Percentiles rank a stretch among this genome's conserved stretches.
These are phyloP conservation scores for Puccinia horiana DNA, from an alignment of 1,284 basidiomycete genomes.

Conservation along the genomic window DNA sequence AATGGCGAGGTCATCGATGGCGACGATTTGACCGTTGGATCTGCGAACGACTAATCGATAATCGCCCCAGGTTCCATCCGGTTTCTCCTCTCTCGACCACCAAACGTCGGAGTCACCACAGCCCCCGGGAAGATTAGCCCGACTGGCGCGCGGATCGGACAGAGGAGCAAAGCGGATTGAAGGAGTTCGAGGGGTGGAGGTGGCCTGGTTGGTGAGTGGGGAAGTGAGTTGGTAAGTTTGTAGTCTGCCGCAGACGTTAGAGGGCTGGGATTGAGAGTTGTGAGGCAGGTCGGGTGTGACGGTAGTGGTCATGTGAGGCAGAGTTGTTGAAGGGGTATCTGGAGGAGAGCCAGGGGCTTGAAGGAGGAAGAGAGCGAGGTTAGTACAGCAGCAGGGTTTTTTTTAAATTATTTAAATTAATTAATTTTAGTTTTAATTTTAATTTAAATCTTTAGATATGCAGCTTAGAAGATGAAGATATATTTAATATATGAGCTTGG, in stretches of 20 bases:
- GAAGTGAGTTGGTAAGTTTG: not conserved
- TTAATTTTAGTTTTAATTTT: no score
- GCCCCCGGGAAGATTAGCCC: not conserved
- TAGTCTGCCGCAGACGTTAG: not conserved
- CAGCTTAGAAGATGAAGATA: no score
- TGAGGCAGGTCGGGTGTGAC: not conserved
- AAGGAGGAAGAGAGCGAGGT: not conserved
- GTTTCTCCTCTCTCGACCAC: conserved; percentile 12
- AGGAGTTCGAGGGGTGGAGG: conserved; percentile 19
- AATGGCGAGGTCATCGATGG: conserved; percentile 20
- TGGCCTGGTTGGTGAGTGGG: not conserved
- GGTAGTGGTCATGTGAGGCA: not conserved
- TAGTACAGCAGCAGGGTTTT: not conserved
- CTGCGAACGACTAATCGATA: conserved; percentile 7
- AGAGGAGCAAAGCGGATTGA: conserved; percentile 44
- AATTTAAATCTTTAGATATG: no score
- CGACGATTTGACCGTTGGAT: not conserved
- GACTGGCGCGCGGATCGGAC: conserved; percentile 27
- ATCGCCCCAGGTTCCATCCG: conserved; percentile 38
- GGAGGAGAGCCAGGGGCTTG: not conserved
- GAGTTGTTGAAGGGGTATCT: not conserved
- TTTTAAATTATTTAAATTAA: not conserved
- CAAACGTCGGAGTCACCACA: conserved; percentile 7
- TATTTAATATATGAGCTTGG: no score
- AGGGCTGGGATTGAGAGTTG: not conserved